Evolutionary conservation across 73 alveolate genomes (phyloP), one percentile per base, ranked within the genome.

Genomic region (Tetrahymena borealis): DNA sequence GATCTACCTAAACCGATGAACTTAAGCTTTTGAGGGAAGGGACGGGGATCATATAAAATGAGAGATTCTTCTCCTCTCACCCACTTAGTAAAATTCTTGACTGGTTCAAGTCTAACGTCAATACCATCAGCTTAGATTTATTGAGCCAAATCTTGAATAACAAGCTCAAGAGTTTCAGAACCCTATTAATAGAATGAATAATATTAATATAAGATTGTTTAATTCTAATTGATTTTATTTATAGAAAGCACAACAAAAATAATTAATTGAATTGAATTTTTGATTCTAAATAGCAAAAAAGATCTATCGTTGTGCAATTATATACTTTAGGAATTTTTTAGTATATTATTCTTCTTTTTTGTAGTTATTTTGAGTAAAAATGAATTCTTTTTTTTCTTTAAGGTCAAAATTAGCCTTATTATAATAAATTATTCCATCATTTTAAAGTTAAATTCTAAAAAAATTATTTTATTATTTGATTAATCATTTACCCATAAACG

Each of bases 401-500:
- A n/a, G n/a, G n/a, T n/a, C n/a, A n/a, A n/a, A n/a, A n/a, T n/a
- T n/a, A n/a, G n/a, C n/a, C n/a, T n/a, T n/a, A n/a, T n/a, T n/a
- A n/a, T n/a, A n/a, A n/a, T n/a, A n/a, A n/a, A n/a, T 39, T 11
- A 10, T 18, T 39, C 35, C 40, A 38, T 24, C 28, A 36, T 31
- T 16, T 38, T 36, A 77, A 39, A 39, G 40, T n/a, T 91, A 79
- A 85, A 85, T 90, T 60, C 90, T 39, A 39, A 39, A 79, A 39
- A 18, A 79, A 78, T 38, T 92, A 36, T 78, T 20, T 38, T 35
- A 32, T 78, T 0, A n/a, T n/a, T n/a, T n/a, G n/a, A n/a, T n/a
- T n/a, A n/a, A n/a, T n/a, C n/a, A n/a, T n/a, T 8, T 78, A 78
- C 95, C 95, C 95, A 93, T 92, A 93, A 79, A 33, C 95, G 90